These are phyloP conservation scores for Exophiala bonariae DNA, from an alignment of 2,329 filamentous ascomycete species.

Conservation along the genomic window DNA sequence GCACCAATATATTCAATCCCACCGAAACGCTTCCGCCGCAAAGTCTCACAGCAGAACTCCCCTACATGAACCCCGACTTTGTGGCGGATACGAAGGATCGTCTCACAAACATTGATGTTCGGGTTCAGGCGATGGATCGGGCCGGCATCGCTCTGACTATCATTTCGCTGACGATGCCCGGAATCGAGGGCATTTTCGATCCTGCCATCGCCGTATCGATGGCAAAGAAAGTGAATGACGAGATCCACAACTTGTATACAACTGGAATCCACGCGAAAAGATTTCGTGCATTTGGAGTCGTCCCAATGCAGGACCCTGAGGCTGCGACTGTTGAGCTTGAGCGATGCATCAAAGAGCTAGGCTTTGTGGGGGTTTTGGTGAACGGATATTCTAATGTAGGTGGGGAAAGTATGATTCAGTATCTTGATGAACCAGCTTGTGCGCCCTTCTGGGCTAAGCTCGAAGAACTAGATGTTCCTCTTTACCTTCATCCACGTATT, in stretches of 20 bases:
- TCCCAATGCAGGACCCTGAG: too few relatives aligned
- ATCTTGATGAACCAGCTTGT: constrained; percentile 3
- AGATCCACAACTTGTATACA: constrained; percentile 1
- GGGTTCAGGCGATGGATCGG: constrained; percentile 4
- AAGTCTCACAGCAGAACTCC: too few relatives aligned
- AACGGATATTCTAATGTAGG: too few relatives aligned
- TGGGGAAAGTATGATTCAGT: too few relatives aligned
- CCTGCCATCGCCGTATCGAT: background rate
- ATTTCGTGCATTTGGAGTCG: background rate
- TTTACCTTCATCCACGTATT: constrained; percentile 64
- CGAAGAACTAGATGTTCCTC: constrained; percentile 61
- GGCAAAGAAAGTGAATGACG: constrained; percentile 3
- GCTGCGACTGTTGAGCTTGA: too few relatives aligned
- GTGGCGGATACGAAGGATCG: too few relatives aligned
- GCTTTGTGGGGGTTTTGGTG: too few relatives aligned
- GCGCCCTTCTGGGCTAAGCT: constrained; percentile 58
- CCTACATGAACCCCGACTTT: too few relatives aligned
- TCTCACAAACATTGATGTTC: constrained; percentile 1
- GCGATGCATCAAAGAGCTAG: too few relatives aligned
- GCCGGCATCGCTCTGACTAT: constrained; percentile 4
- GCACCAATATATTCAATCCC: too few relatives aligned
- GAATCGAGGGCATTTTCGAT: constrained; percentile 4
- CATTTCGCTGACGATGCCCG: constrained; percentile 5
- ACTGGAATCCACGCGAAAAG: background rate
- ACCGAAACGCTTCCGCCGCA: too few relatives aligned